These are phyloP conservation scores for Vitis rotundifolia DNA, from an alignment of 164 flowering plant species.

Conservation along the genomic window DNA sequence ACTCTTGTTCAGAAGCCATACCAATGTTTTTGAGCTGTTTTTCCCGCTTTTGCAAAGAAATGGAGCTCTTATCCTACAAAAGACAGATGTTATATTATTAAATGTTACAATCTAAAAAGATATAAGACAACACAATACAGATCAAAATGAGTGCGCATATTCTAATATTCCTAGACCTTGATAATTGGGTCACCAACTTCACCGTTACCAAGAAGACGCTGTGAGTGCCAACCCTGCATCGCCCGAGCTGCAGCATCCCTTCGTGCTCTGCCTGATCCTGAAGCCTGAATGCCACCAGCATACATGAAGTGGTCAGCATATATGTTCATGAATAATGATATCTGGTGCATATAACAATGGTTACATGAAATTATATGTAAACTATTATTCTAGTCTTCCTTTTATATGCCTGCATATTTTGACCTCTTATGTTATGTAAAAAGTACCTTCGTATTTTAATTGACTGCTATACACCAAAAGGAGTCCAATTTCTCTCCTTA, in stretches of 20 bases:
- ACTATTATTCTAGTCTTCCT: too few relatives aligned
- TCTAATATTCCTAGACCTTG: slow-evolving; percentile 47
- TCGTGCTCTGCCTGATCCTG: slow-evolving; percentile 77
- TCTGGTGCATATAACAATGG: neutral
- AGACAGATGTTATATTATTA: neutral
- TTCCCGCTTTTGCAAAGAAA: slow-evolving; percentile 63
- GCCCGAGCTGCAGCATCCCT: slow-evolving; percentile 99
- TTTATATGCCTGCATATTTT: too few relatives aligned
- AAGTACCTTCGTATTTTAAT: too few relatives aligned
- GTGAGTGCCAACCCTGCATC: slow-evolving; percentile 96
- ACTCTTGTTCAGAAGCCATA: slow-evolving; percentile 23
- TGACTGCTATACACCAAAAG: too few relatives aligned
- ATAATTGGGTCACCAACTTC: slow-evolving; percentile 83
- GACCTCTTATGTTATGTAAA: too few relatives aligned
- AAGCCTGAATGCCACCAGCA: slow-evolving; percentile 44
- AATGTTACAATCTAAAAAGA: neutral
- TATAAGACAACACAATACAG: neutral
- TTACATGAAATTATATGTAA: neutral
- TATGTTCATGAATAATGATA: neutral
- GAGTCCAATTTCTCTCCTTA: too few relatives aligned
- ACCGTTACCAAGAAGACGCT: slow-evolving; percentile 78
- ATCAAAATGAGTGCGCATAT: neutral
- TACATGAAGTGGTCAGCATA: slow-evolving; percentile 16
- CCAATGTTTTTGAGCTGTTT: slow-evolving; percentile 77
- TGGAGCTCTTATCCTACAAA: slow-evolving; percentile 61